A percentile compares a stretch with the other conserved stretches of the same genome.
Evolutionary conservation across 768 basidiomycete genomes (phyloP).

Genomic region (Cantharellus anzutake): DNA sequence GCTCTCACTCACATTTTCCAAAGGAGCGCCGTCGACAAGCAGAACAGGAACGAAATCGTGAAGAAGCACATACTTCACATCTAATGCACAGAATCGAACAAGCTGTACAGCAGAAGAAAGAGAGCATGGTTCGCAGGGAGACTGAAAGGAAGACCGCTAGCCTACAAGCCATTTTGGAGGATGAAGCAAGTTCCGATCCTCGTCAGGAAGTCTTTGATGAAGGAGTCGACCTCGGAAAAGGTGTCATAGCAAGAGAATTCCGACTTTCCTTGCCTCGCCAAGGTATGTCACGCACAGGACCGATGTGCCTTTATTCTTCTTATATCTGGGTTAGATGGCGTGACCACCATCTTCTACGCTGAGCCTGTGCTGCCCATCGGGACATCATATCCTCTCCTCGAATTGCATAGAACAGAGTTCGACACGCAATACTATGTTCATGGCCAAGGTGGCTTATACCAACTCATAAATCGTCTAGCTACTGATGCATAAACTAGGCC

Average conservation of each 20-base stretch:
- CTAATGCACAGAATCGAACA: constrained; percentile 31
- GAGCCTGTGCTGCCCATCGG: background rate
- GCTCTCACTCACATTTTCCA: background rate
- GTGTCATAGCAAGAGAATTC: background rate
- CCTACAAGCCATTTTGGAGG: constrained; percentile 24
- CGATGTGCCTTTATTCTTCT: background rate
- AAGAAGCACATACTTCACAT: constrained; percentile 31
- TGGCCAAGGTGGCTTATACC: constrained; percentile 29
- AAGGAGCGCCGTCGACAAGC: constrained; percentile 37
- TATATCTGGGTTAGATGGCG: constrained; percentile 22
- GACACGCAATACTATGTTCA: constrained; percentile 48
- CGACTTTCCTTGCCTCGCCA: constrained; percentile 53
- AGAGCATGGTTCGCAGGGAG: constrained; percentile 24
- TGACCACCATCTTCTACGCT: constrained; percentile 42
- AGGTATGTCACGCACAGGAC: constrained; percentile 22
- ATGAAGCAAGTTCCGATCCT: constrained; percentile 26
- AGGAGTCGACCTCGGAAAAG: constrained; percentile 23
- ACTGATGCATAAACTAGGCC: constrained; percentile 19
- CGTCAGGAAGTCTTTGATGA: constrained; percentile 23
- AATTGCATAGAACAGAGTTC: constrained; percentile 49
- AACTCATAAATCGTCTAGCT: background rate
- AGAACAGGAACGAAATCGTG: constrained; percentile 31
- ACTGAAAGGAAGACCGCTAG: constrained; percentile 34
- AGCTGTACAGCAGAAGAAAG: constrained; percentile 40
- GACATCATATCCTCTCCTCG: constrained; percentile 11